Conservation (phyloP, 2,329 filamentous ascomycete species). For the Lachnellula suecica region DNA sequence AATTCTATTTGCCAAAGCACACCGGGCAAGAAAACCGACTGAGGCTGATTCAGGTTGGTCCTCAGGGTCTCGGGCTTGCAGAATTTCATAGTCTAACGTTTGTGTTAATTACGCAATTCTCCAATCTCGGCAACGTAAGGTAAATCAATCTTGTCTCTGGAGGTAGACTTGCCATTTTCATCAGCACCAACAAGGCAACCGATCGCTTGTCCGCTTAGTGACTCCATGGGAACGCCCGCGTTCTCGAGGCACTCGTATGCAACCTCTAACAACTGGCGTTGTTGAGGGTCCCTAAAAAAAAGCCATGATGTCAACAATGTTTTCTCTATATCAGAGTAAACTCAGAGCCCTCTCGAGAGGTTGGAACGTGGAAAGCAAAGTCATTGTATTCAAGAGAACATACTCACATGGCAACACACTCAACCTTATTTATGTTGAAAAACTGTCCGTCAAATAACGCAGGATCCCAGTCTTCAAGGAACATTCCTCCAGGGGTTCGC, state of each 20-base stretch:
- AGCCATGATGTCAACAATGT: too few species aligned
- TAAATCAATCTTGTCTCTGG: too few species aligned
- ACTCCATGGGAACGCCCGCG: constrained; percentile 15
- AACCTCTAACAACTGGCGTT: constrained; percentile 49
- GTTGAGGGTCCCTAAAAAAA: constrained; percentile 41
- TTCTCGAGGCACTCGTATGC: constrained; percentile 59
- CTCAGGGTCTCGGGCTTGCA: constrained; percentile 18
- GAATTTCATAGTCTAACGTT: constrained; percentile 31
- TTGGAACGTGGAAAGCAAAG: too few species aligned
- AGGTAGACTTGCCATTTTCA: constrained; percentile 46
- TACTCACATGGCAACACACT: constrained; percentile 36
- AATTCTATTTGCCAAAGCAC: too few species aligned
- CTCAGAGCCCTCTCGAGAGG: too few species aligned
- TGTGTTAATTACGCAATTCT: constrained; percentile 69
- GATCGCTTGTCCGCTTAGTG: constrained; percentile 8
- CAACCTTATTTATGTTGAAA: constrained; percentile 37
- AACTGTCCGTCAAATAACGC: constrained; percentile 39
- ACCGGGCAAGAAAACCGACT: too few species aligned
- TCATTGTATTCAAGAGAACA: too few species aligned
- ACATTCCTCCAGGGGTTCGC: constrained; percentile 71
- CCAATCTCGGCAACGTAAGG: too few species aligned
- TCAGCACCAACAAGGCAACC: constrained; percentile 16
- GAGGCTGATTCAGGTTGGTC: constrained; percentile 6
- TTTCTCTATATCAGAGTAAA: too few species aligned
- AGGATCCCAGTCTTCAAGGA: constrained; percentile 37